Evolutionary conservation across 345 rosid genomes (phyloP).

Genomic region (Melaleuca alternifolia): DNA sequence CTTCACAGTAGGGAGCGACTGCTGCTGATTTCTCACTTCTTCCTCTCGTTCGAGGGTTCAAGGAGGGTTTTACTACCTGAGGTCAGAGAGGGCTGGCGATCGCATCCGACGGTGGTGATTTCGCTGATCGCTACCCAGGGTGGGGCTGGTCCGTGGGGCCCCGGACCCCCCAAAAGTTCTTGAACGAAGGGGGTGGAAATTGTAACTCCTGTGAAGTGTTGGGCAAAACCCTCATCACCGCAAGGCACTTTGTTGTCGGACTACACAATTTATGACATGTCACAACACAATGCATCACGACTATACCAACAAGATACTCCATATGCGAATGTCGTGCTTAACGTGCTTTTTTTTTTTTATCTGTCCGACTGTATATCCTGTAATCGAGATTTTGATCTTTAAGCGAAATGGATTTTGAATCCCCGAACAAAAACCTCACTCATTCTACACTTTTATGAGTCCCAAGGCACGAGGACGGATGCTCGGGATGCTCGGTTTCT

Average conservation of each 20-base stretch:
- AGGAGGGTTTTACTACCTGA: slow-evolving; percentile 4
- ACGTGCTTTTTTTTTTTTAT: neutral
- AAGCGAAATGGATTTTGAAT: accelerated
- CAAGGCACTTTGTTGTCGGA: neutral
- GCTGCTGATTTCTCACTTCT: neutral
- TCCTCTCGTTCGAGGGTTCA: neutral
- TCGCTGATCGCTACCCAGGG: neutral
- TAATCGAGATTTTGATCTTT: accelerated
- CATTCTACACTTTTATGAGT: neutral
- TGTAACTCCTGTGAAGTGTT: neutral
- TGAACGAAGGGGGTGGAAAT: neutral
- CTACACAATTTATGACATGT: neutral
- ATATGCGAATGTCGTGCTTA: accelerated
- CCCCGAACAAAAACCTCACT: neutral
- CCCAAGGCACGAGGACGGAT: neutral
- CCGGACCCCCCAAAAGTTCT: neutral
- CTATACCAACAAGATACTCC: accelerated
- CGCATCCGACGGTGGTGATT: neutral
- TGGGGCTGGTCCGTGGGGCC: neutral
- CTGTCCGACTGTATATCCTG: accelerated
- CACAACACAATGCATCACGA: accelerated
- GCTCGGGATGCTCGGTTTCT: neutral
- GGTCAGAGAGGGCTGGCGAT: neutral
- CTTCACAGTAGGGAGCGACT: neutral
- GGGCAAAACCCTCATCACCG: neutral